Evolutionary conservation across 345 rosid genomes (phyloP).

Genomic region (Laguncularia racemosa): DNA sequence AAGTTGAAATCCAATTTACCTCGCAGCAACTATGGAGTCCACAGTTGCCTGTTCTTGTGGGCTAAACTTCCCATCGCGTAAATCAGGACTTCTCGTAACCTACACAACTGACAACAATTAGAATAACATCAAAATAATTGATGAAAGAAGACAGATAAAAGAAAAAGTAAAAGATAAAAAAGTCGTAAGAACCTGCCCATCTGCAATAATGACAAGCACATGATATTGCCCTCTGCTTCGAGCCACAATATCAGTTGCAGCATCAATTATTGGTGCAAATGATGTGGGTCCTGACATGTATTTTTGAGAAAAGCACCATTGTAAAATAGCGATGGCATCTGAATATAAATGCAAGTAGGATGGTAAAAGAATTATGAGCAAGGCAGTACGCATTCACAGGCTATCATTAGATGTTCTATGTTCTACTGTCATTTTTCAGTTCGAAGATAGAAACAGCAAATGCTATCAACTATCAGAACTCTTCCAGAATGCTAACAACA

Average conservation of each 20-base stretch:
- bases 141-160: background rate
- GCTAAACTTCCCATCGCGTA: slow-evolving; percentile 51
- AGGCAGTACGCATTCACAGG: too few species aligned
- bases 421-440: too few species aligned
- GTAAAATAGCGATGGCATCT: background rate
- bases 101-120: slow-evolving; percentile 8
- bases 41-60: slow-evolving; percentile 84
- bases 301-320: background rate
- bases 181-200: slow-evolving; percentile 61
- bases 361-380: too few species aligned
- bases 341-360: background rate
- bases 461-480: too few species aligned
- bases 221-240: slow-evolving; percentile 68
- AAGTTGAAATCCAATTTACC: slow-evolving; percentile 29
- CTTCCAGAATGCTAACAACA: too few species aligned
- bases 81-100: slow-evolving; percentile 69
- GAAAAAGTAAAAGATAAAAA: background rate
- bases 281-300: slow-evolving; percentile 77
- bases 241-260: slow-evolving; percentile 80
- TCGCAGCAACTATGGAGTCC: slow-evolving; percentile 79
- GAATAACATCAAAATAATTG: slow-evolving; percentile 2
- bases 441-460: too few species aligned
- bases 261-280: slow-evolving; percentile 83
- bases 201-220: slow-evolving; percentile 87
- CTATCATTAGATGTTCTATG: too few species aligned